Percentiles rank a stretch among this genome's conserved stretches.
Evolutionary conservation across 148 eudicot genomes (phyloP).

Genomic region (Salicornia ramosissima): DNA sequence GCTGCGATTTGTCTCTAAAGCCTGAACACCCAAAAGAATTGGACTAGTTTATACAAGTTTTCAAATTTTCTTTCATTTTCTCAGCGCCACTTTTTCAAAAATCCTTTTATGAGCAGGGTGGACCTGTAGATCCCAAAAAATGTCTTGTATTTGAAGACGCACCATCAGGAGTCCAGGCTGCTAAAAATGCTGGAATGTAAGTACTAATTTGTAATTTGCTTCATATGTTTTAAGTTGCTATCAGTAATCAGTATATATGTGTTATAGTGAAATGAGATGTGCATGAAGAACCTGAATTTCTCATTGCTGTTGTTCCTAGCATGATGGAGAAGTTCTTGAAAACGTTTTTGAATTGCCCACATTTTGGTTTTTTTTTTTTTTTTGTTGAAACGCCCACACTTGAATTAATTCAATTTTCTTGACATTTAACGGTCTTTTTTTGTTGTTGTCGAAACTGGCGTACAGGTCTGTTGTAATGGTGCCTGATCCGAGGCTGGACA

Average conservation of each 20-base stretch:
- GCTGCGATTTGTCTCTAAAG: neutral
- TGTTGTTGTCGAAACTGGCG: neutral
- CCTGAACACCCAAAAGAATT: neutral
- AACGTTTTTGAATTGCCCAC: neutral
- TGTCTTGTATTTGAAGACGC: constrained; percentile 95
- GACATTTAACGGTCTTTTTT: neutral
- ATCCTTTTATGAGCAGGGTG: constrained; percentile 53
- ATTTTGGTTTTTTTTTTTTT: too few species aligned
- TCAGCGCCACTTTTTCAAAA: neutral
- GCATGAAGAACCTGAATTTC: neutral
- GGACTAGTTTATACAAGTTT: neutral
- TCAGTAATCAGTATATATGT: neutral
- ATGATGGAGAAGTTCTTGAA: neutral
- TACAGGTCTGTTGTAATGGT: constrained; percentile 93
- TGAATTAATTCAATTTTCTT: neutral
- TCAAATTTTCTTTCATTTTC: neutral
- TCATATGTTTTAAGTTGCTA: neutral
- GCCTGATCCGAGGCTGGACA: constrained; percentile 84
- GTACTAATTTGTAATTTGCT: constrained; percentile 28
- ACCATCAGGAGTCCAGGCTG: constrained; percentile 84
- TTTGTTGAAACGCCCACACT: neutral
- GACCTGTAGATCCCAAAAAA: constrained; percentile 55
- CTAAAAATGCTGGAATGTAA: constrained; percentile 96
- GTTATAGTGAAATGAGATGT: neutral
- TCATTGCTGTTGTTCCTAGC: neutral